Percentiles rank a stretch among this genome's conserved stretches.
These are phyloP conservation scores for Ganoderma multipileum DNA, from an alignment of 1,284 basidiomycete species.

Conservation along the genomic window DNA sequence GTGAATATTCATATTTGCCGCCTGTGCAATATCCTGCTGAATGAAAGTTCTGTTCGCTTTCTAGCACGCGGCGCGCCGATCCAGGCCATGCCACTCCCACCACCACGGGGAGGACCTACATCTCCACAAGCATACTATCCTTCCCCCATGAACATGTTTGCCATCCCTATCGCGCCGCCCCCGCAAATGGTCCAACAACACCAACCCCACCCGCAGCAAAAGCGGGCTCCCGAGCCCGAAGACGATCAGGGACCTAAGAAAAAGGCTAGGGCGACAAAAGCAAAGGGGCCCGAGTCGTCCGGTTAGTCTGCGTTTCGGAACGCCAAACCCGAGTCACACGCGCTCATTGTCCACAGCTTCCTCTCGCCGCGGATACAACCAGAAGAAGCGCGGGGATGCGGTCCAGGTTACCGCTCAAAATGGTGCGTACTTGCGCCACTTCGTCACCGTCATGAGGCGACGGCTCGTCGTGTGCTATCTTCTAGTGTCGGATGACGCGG, in stretches of 20 bases:
- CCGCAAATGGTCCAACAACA: conserved; percentile 34
- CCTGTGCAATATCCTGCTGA: conserved; percentile 57
- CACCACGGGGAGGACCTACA: conserved; percentile 31
- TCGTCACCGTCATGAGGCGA: conserved; percentile 16
- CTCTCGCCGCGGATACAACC: conserved; percentile 68
- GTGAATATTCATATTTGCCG: conserved; percentile 33
- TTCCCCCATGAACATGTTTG: conserved; percentile 28
- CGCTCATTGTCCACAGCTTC: conserved; percentile 41
- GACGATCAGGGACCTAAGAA: conserved; percentile 48
- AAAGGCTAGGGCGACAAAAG: conserved; percentile 46
- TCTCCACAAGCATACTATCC: conserved; percentile 32
- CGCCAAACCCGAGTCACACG: conserved; percentile 18
- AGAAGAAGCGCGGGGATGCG: conserved; percentile 73
- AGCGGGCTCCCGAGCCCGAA: conserved; percentile 46
- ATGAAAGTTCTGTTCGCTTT: conserved; percentile 60
- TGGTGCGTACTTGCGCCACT: conserved; percentile 47
- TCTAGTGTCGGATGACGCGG: conserved; percentile 53
- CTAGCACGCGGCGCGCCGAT: conserved; percentile 53
- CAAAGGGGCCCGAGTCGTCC: conserved; percentile 42
- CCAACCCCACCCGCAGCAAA: conserved; percentile 48
- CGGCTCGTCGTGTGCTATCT: conserved; percentile 30
- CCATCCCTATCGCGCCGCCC: conserved; percentile 31
- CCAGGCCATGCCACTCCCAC: conserved; percentile 37
- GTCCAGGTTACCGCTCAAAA: conserved; percentile 53
- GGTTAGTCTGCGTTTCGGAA: conserved; percentile 36